Base-by-base conservation (phyloP, 2,329 filamentous ascomycete genomes). In the Alternaria dauci region DNA sequence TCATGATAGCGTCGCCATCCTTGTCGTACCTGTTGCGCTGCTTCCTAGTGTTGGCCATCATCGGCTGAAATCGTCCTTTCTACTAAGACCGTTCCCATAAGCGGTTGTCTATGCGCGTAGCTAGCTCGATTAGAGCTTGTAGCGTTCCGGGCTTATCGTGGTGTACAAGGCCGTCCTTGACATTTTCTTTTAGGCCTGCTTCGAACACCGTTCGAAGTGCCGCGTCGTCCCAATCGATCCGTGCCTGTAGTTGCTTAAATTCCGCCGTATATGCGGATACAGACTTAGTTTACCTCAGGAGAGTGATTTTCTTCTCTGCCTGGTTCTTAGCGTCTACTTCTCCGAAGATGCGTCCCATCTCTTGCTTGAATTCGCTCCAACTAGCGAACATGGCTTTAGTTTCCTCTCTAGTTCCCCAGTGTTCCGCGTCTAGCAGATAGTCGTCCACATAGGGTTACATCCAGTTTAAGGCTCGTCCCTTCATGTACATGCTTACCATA, bases 81-180 rank as follows among this genome's bases (percentile, higher is more conserved):
- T n/a, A n/a, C n/a, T n/a, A n/a, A n/a, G n/a, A n/a, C n/a, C n/a
- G n/a, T 34, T 53, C 18, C 26, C 25, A 53, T 9, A 53, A 28
- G n/a, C 39, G 23, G 8, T 53, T 43, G 12, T 53, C 18, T 11
- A 53, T 53, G 7, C 38, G 38, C 4, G 38, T 52, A 0, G 38
- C 50, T 20, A 52, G n/a, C 16, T 52, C 14, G 3, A 42, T 20
- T 32, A 52, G 26, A 23, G 25, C 36, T 1, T 52, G 38, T 7
- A 52, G 50, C 0, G 16, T 20, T 8, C 16, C 11, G 8, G 25
- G 25, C 36, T 32, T 42, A 0, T 52, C 18, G 11, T 52, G n/a
- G 20, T 52, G 25, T 52, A 52, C 36, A 18, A 52, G 34, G 4
- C 48, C 25, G 16, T 41, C 48, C 16, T 52, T 52, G 16, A 52